Evolutionary conservation across 306 rosid genomes (phyloP).

Genomic region (Pyrus pyrifolia): DNA sequence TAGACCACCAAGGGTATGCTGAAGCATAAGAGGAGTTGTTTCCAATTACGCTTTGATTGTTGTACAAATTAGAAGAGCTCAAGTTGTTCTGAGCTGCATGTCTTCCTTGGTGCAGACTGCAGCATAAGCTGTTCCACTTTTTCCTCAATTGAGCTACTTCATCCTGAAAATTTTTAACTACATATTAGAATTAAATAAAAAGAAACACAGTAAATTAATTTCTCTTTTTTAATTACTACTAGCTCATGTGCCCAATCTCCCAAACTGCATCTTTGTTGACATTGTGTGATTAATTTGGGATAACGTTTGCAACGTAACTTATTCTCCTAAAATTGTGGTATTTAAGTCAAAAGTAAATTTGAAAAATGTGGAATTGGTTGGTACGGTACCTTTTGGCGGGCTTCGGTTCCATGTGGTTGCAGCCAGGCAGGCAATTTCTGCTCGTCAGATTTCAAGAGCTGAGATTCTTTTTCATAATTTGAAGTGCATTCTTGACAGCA

Average conservation of each 20-base stretch:
- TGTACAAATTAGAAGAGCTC: conserved; percentile 20
- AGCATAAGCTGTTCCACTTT: conserved; percentile 73
- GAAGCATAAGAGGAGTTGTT: conserved; percentile 48
- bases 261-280: not conserved
- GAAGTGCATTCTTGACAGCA: conserved; percentile 74
- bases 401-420: conserved; percentile 55
- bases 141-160: conserved; percentile 47
- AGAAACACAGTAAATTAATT: not conserved
- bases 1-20: conserved; percentile 58
- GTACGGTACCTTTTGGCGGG: conserved; percentile 52
- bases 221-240: not conserved
- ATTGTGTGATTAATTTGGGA: not conserved
- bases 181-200: not conserved
- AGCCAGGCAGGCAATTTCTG: conserved; percentile 89
- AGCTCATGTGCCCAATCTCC: not conserved
- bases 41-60: conserved; percentile 29
- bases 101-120: conserved; percentile 56
- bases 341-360: not conserved
- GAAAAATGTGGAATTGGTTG: not conserved
- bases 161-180: conserved; percentile 35
- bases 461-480: conserved; percentile 70
- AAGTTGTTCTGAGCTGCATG: conserved; percentile 31
- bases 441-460: conserved; percentile 50
- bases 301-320: not conserved
- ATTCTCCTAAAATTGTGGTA: not conserved